Evolutionary conservation across 495 filamentous ascomycete species (phyloP).

Genomic region (Aspergillus sparsus): DNA sequence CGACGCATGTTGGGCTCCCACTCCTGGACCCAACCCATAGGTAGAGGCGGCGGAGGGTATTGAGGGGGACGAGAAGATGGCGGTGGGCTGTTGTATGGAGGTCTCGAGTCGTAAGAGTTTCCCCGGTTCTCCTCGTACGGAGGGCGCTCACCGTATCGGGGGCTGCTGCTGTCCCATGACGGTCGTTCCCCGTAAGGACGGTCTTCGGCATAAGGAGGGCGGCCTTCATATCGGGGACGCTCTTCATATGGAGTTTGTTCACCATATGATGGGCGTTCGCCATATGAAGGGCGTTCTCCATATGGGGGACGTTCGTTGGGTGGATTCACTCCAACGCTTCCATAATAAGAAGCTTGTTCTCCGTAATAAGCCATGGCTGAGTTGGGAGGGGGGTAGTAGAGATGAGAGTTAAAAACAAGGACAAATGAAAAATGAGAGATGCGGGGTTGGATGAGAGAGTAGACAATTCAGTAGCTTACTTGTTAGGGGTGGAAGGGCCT

Average conservation of each 20-base stretch:
- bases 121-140: constrained; percentile 20
- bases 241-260: constrained; percentile 25
- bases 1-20: constrained; percentile 59
- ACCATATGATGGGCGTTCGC: constrained; percentile 12
- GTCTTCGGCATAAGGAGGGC: constrained; percentile 8
- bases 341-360: constrained; percentile 27
- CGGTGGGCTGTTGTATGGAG: constrained; percentile 17
- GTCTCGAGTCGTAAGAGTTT: constrained; percentile 14
- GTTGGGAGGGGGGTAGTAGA: not conserved
- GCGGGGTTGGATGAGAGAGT: constrained; percentile 11
- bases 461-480: not conserved
- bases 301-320: constrained; percentile 20
- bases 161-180: constrained; percentile 20
- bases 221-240: constrained; percentile 9
- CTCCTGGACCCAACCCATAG: constrained; percentile 58
- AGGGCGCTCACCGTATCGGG: constrained; percentile 15
- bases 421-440: constrained; percentile 3
- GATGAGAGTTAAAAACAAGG: constrained; percentile 1
- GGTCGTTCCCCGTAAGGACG: constrained; percentile 24
- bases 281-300: constrained; percentile 22
- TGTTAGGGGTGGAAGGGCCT: too few relatives aligned
- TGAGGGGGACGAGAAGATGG: constrained; percentile 36
- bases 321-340: constrained; percentile 17
- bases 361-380: constrained; percentile 23
- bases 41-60: constrained; percentile 51